Conservation (phyloP, 345 rosid genomes). For the Euclidium syriacum region DNA sequence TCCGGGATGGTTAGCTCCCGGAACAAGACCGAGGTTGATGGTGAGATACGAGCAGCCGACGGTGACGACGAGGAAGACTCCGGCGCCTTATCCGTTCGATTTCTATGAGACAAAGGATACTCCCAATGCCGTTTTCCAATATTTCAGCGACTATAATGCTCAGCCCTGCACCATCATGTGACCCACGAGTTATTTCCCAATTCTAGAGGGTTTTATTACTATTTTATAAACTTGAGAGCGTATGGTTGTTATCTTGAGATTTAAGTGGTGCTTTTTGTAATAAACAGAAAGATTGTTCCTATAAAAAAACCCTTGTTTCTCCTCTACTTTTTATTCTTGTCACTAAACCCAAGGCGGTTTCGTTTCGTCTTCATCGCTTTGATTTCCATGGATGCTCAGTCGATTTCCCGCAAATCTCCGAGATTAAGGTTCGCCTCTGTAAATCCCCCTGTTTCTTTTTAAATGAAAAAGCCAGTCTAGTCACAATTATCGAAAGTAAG, state of each 20-base stretch:
- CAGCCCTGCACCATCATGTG: no score
- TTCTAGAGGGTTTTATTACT: background rate
- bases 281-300: background rate
- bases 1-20: constrained; percentile 15
- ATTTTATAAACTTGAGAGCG: background rate
- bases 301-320: background rate
- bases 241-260: background rate
- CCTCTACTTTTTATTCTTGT: background rate
- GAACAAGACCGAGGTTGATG: background rate
- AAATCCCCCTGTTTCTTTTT: no score
- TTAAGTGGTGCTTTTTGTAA: background rate
- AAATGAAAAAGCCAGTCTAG: no score
- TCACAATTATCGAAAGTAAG: background rate
- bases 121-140: no score
- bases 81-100: constrained; percentile 18
- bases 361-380: background rate
- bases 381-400: constrained; percentile 17
- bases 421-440: constrained; percentile 27
- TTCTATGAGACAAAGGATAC: background rate
- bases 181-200: no score
- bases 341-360: background rate
- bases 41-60: background rate
- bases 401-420: background rate
- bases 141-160: no score
- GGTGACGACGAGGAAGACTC: background rate